Percentiles rank a stretch among this genome's conserved stretches.
These are phyloP conservation scores for Irpex lacteus DNA, from an alignment of 1,284 basidiomycete genomes.

Conservation along the genomic window DNA sequence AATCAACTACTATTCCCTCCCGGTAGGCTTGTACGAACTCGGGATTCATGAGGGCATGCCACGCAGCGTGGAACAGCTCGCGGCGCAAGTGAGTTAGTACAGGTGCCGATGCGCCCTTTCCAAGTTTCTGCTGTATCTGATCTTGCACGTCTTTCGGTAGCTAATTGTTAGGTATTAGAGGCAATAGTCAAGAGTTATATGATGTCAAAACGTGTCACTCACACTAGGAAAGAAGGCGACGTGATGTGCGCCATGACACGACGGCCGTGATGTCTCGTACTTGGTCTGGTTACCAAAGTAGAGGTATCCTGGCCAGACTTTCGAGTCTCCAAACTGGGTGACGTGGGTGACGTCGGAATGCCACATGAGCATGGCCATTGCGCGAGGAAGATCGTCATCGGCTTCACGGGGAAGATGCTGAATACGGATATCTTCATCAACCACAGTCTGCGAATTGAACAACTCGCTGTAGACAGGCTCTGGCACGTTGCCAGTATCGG, in stretches of 20 bases:
- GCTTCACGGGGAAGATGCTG: no score
- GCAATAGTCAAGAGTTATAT: no score
- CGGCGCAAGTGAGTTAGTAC: background rate
- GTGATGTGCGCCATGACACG: conserved; percentile 28
- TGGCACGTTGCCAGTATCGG: no score
- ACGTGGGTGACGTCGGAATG: background rate
- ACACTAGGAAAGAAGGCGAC: conserved; percentile 28
- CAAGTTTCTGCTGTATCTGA: background rate
- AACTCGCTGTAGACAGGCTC: no score
- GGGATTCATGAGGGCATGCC: background rate
- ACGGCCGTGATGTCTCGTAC: background rate
- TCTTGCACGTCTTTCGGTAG: background rate
- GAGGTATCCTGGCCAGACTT: background rate
- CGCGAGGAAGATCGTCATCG: no score
- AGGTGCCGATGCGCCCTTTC: background rate
- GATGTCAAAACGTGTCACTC: no score
- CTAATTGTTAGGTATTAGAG: background rate
- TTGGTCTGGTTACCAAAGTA: background rate
- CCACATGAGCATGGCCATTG: background rate
- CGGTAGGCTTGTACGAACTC: conserved; percentile 24
- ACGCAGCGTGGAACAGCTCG: background rate
- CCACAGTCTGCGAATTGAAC: no score
- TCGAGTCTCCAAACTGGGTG: background rate
- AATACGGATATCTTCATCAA: no score
- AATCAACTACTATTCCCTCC: conserved; percentile 27